A percentile compares a stretch with the other conserved stretches of the same genome.
These are phyloP conservation scores for Tirmania nivea DNA, from an alignment of 495 filamentous ascomycete genomes.

Conservation along the genomic window DNA sequence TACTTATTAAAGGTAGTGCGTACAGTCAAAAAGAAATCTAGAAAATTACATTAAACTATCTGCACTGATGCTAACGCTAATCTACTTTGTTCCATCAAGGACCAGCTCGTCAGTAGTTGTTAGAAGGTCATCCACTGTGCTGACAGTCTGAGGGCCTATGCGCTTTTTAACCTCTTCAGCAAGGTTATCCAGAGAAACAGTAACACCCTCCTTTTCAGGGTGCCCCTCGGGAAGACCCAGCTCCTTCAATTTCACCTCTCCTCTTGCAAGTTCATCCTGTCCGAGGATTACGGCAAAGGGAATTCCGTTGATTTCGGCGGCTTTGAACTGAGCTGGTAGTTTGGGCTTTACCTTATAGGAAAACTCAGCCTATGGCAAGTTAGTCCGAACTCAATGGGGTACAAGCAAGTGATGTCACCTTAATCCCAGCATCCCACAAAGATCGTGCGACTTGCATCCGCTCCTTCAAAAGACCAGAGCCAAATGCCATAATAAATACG, in stretches of 20 bases:
- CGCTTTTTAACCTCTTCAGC: slow-evolving; percentile 36
- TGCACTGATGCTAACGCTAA: too few species aligned
- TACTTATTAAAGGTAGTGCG: too few species aligned
- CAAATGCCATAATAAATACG: slow-evolving; percentile 82
- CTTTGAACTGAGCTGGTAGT: slow-evolving; percentile 56
- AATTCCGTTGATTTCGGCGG: slow-evolving; percentile 46
- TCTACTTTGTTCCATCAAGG: too few species aligned
- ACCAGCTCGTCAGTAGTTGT: too few species aligned
- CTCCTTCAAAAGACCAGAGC: slow-evolving; percentile 57
- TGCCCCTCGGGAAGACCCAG: slow-evolving; percentile 58
- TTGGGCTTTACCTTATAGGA: slow-evolving; percentile 62
- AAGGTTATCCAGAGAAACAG: slow-evolving; percentile 39
- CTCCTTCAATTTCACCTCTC: slow-evolving; percentile 67
- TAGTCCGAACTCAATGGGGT: neutral
- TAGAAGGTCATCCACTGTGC: slow-evolving; percentile 1
- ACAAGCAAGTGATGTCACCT: slow-evolving; percentile 25
- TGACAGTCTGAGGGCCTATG: slow-evolving; percentile 15
- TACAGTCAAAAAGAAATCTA: too few species aligned
- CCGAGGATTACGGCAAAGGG: slow-evolving; percentile 61
- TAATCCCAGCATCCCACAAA: slow-evolving; percentile 63
- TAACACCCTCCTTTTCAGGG: slow-evolving; percentile 65
- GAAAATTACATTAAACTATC: slow-evolving; percentile 24
- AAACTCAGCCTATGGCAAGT: slow-evolving; percentile 42
- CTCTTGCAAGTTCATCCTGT: slow-evolving; percentile 52
- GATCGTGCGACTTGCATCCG: slow-evolving; percentile 51